Base-by-base conservation (phyloP, 2,329 filamentous ascomycete genomes). In the Sphaerulina musiva region DNA sequence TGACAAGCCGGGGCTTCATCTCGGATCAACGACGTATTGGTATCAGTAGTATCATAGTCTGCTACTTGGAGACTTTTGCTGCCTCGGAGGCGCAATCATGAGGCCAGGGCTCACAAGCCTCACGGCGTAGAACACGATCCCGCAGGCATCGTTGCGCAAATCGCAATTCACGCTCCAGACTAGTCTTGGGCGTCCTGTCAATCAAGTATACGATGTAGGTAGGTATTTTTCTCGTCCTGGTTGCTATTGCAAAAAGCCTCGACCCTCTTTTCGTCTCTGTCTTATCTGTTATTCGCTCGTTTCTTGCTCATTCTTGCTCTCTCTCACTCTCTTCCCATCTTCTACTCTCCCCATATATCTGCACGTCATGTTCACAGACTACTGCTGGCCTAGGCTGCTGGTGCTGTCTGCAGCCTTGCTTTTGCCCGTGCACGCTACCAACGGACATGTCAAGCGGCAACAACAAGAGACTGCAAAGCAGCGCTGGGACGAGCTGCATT, bases 401-500 rank as follows among this genome's bases (percentile, higher is more conserved):
- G 29, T 53, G 12, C n/a, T 53, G 20, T 44, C 39, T 26, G 42
- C 51, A 29, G 43, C 14, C 20, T 29, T 43, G 39, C 45, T 38
- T 29, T 11, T n/a, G 14, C 44, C 20, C 4, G 31, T 29, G 23
- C 31, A 17, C n/a, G 45, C 44, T 6, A 14, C 44, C 3, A 17
- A 51, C 36, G 48, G 31, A 14, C 41, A 34, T 38, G 48, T 20
- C 20, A 23, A 36, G 6, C 46, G 46, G 6, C 53, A 56, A 39
- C 46, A 44, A 26, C 32, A 45, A 26, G 32, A 48, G 17, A 46
- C 36, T 17, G 50, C 32, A 10, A 56, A 51, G 38, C 46, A 26
- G 29, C 53, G 53, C 48, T 58, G 56, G 56, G 42, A 54, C 9
- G 32, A 58, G 44, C 26, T 58, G 12, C 56, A 58, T 11, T 12